Evolutionary conservation across 73 alveolate genomes (phyloP).

Genomic region (Symbiodinium pilosum): DNA sequence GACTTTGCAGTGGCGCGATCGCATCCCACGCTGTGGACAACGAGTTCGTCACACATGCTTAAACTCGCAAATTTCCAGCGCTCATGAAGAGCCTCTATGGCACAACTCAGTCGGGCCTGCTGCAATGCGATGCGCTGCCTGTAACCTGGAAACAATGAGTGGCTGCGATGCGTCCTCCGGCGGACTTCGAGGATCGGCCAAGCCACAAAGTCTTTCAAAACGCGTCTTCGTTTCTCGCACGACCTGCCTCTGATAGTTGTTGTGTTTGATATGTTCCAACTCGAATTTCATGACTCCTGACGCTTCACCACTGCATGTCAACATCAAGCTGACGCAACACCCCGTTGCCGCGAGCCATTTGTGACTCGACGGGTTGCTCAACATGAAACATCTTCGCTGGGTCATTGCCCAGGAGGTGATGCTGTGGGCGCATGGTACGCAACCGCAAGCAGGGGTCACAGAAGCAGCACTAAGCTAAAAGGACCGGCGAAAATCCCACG

Average conservation of each 20-base stretch:
- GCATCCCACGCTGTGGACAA: not conserved
- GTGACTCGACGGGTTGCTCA: conserved; percentile 75
- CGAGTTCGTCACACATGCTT: not conserved
- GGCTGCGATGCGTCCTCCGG: not conserved
- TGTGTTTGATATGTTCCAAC: conserved; percentile 51
- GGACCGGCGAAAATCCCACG: not conserved
- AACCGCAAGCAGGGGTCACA: not conserved
- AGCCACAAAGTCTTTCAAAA: not conserved
- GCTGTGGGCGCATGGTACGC: not conserved
- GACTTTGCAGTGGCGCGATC: not conserved
- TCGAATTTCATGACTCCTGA: conserved; percentile 59
- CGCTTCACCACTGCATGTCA: not conserved
- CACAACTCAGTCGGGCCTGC: not conserved
- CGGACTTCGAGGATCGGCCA: not conserved
- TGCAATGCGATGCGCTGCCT: not conserved
- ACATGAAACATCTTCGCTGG: conserved; percentile 24
- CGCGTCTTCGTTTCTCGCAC: conserved; percentile 17
- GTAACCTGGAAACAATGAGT: not conserved
- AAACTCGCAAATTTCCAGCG: not conserved
- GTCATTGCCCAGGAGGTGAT: not conserved
- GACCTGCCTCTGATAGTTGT: conserved; percentile 75
- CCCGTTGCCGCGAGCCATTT: conserved; percentile 62
- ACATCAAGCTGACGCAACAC: conserved; percentile 1
- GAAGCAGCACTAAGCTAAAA: not conserved
- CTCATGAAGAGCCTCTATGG: not conserved